Evolutionary conservation across 1,284 basidiomycete species (phyloP).

Genomic region (Tilletia walkeri): DNA sequence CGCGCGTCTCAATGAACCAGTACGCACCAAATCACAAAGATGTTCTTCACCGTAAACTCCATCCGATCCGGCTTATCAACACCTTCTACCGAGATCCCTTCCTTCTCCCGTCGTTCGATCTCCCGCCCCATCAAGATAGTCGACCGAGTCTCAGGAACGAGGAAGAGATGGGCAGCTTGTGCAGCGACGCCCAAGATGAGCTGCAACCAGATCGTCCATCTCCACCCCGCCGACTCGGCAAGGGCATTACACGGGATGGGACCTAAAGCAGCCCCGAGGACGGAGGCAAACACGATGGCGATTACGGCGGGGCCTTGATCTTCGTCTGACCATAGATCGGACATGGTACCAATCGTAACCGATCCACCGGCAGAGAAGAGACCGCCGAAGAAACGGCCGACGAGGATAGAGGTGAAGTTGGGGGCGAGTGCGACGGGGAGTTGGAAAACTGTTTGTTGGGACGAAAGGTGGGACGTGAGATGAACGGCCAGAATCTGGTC

Average conservation of each 20-base stretch:
- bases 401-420: slow-evolving; percentile 51
- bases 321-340: slow-evolving; percentile 55
- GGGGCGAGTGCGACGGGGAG: slow-evolving; percentile 50
- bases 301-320: slow-evolving; percentile 54
- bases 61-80: slow-evolving; percentile 29
- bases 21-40: slow-evolving; percentile 51
- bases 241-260: slow-evolving; percentile 50
- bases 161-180: slow-evolving; percentile 56
- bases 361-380: slow-evolving; percentile 57
- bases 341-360: slow-evolving; percentile 58
- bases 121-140: slow-evolving; percentile 57
- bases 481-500: not conserved
- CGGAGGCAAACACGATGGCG: slow-evolving; percentile 53
- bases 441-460: slow-evolving; percentile 33
- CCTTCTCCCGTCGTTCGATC: slow-evolving; percentile 55
- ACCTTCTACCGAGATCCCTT: slow-evolving; percentile 33
- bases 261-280: slow-evolving; percentile 51
- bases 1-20: not conserved
- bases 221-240: slow-evolving; percentile 27
- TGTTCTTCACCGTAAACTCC: slow-evolving; percentile 54
- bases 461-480: not conserved
- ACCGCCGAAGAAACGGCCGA: slow-evolving; percentile 54
- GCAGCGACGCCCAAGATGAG: slow-evolving; percentile 57
- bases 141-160: slow-evolving; percentile 58
- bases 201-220: slow-evolving; percentile 58